These are phyloP conservation scores for Epichloe bromicola DNA, from an alignment of 2,329 filamentous ascomycete genomes.

Conservation along the genomic window DNA sequence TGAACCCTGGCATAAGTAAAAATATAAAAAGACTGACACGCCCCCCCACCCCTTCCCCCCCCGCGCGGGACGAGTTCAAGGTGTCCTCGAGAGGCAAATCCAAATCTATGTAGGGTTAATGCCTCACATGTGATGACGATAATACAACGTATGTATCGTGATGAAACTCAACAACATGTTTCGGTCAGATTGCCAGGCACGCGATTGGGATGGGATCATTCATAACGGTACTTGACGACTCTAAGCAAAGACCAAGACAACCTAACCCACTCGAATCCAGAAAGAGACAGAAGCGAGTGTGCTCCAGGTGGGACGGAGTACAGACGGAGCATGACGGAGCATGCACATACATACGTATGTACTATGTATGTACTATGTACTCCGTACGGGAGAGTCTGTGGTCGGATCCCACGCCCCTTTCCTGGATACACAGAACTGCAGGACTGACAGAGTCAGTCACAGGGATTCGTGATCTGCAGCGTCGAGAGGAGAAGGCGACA, in stretches of 20 bases:
- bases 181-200: background rate
- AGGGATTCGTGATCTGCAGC: constrained; percentile 1
- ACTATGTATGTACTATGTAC: no score
- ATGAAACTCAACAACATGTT: constrained; percentile 3
- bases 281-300: background rate
- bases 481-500: background rate
- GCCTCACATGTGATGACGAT: constrained; percentile 4
- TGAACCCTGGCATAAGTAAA: no score
- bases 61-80: no score
- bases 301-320: background rate
- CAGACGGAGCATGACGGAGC: background rate
- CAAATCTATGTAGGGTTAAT: background rate
- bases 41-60: no score
- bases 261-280: background rate
- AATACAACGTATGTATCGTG: background rate
- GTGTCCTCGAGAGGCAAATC: background rate
- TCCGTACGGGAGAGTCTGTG: no score
- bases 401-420: background rate
- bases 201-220: background rate
- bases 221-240: background rate
- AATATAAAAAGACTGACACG: no score
- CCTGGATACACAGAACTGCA: background rate
- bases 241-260: background rate
- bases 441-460: background rate
- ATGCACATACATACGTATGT: no score